phyloP scores from a whole-genome alignment of 75 land plant species.

The Sequoia sempervirens region DNA sequence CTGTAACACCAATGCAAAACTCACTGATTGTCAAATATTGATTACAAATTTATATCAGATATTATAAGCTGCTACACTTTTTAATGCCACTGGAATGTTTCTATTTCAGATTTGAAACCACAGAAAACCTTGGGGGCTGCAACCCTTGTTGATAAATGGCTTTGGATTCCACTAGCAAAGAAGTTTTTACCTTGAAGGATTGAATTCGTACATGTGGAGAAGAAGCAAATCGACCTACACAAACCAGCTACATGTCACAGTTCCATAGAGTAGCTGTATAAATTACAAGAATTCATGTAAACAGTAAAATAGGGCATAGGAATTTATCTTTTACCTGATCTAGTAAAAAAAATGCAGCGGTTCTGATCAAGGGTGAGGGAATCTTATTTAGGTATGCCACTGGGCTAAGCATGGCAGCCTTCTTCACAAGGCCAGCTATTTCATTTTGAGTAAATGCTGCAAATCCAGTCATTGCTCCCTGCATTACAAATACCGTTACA shows the following conservation, averaged over 20 bases:
- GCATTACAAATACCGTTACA: neutral
- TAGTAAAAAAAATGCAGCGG: constrained; percentile 40
- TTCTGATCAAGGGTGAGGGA: constrained; percentile 33
- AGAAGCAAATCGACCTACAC: constrained; percentile 5
- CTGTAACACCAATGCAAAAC: constrained; percentile 8
- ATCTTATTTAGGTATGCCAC: constrained; percentile 55
- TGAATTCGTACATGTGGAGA: neutral
- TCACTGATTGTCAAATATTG: neutral
- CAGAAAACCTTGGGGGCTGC: neutral
- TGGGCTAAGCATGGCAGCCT: constrained; percentile 70
- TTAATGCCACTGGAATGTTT: constrained; percentile 13
- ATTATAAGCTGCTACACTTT: constrained; percentile 23
- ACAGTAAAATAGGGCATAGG: neutral
- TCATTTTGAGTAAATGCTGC: constrained; percentile 47
- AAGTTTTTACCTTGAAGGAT: neutral
- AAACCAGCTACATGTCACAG: neutral
- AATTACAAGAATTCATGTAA: neutral
- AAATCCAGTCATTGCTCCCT: constrained; percentile 72
- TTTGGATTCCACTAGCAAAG: neutral
- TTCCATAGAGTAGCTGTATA: neutral
- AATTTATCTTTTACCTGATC: constrained; percentile 37
- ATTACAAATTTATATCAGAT: constrained; percentile 12
- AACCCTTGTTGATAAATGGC: neutral
- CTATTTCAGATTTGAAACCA: neutral
- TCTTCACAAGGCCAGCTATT: constrained; percentile 28